These are phyloP conservation scores for Nannochloropsis granulata DNA, from an alignment of 108 stramenopile genomes.

Conservation along the genomic window DNA sequence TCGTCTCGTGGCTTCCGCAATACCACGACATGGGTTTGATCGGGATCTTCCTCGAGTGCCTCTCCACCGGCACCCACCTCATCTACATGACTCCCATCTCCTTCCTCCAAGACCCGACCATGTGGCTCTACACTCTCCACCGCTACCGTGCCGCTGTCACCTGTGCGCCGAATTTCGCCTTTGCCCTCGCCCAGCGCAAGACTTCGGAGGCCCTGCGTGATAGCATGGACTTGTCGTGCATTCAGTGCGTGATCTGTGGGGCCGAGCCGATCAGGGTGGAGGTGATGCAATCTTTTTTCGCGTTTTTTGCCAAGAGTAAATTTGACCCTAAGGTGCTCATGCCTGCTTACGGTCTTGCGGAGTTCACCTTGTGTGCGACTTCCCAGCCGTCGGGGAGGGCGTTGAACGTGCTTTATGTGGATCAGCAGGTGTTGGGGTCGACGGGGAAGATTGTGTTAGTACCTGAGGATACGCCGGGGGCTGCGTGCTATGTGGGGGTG, in stretches of 20 bases:
- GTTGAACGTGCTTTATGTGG: constrained; percentile 43
- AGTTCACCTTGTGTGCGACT: constrained; percentile 85
- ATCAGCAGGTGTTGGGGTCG: constrained; percentile 46
- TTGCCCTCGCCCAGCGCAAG: constrained; percentile 75
- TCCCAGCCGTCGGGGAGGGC: constrained; percentile 54
- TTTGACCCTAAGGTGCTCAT: constrained; percentile 53
- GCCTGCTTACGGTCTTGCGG: constrained; percentile 93
- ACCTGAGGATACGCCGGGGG: not conserved
- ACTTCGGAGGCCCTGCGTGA: constrained; percentile 20
- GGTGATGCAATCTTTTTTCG: constrained; percentile 54
- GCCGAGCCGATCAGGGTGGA: constrained; percentile 81
- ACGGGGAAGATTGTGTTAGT: constrained; percentile 33
- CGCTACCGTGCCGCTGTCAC: constrained; percentile 47
- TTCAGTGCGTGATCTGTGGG: constrained; percentile 83
- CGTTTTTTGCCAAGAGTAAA: constrained; percentile 53
- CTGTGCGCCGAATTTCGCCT: constrained; percentile 92
- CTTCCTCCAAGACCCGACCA: constrained; percentile 79
- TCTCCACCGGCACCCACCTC: constrained; percentile 89
- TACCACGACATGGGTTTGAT: constrained; percentile 99
- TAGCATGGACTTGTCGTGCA: constrained; percentile 52
- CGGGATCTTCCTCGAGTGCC: constrained; percentile 69
- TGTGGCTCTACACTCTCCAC: constrained; percentile 69
- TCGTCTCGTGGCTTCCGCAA: constrained; percentile 96
- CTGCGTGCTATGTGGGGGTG: not conserved
- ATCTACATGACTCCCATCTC: constrained; percentile 85